Conservation (phyloP, 23 red algal species). For the Gracilaria domingensis region DNA sequence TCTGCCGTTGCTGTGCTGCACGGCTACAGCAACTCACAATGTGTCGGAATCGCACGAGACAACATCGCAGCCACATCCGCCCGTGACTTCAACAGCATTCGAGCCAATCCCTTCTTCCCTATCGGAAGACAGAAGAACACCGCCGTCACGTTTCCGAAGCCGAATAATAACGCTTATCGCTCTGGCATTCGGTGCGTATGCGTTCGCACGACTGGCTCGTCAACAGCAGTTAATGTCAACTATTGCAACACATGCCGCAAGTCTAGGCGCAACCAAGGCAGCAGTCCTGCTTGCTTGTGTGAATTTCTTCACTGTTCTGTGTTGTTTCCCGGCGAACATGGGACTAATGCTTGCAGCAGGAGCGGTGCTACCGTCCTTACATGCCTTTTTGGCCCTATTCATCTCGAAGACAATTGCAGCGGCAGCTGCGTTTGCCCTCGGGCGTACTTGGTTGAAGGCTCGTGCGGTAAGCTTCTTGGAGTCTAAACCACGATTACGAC, state of each 20-base stretch:
- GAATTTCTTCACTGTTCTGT: slow-evolving; percentile 61
- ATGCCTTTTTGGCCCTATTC: slow-evolving; percentile 58
- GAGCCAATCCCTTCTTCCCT: background rate
- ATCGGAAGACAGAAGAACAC: background rate
- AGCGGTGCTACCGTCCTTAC: slow-evolving; percentile 35
- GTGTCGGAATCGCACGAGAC: background rate
- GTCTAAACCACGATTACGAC: slow-evolving; percentile 21
- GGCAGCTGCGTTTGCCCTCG: slow-evolving; percentile 42
- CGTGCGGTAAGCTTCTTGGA: slow-evolving; percentile 17
- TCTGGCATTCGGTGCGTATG: background rate
- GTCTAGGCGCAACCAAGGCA: slow-evolving; percentile 32
- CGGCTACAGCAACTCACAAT: background rate
- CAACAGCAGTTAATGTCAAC: background rate
- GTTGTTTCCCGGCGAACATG: slow-evolving; percentile 80
- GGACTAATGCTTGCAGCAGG: slow-evolving; percentile 69
- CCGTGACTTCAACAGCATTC: background rate
- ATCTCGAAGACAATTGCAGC: slow-evolving; percentile 59
- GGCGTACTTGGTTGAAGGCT: slow-evolving; percentile 32
- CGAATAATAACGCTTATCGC: background rate
- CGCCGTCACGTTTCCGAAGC: background rate
- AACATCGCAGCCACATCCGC: background rate
- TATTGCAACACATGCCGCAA: slow-evolving; percentile 1
- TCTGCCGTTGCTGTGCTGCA: background rate
- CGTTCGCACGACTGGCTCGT: background rate
- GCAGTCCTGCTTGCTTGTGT: slow-evolving; percentile 37